Evolutionary conservation across 768 basidiomycete species (phyloP), one percentile per base, ranked within the genome.

Genomic region (Termitomyces bulborhizus): DNA sequence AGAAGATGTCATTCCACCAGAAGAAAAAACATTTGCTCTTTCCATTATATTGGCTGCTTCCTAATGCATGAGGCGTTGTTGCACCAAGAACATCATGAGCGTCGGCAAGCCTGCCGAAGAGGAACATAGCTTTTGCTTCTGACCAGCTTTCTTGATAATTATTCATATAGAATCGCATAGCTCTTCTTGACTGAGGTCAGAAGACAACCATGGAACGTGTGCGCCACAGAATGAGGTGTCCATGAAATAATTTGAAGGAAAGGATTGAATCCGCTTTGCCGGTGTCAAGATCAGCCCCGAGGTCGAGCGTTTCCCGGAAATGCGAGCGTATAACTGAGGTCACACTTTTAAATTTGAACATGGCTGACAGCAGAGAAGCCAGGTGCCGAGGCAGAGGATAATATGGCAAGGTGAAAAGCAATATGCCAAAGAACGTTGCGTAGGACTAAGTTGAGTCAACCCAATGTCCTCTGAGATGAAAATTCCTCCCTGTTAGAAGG

Each of bases 131-230:
- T 57, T 63, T 54, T 74, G 74, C 60, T 83, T 84, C 48, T 72
- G 64, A 3, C 71, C 72, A 37, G 75, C 74, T 59, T 77, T 79
- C 63, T 88, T 86, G 32, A 84, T 63, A n/a, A 81, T 63, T 79
- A 86, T 84, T 57, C 82, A 72, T 55, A 83, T 73, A 6, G 76
- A 76, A 7, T 77, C 77, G 77, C 82, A 84, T 24, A 86, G 62
- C 63, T 84, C 84, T 37, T 72, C 70, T 1, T 64, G 59, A 43
- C 79, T 57, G 27, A 63, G 57, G 29, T 54, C 59, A 3, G 50
- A 41, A 2, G 71, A 66, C 45, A 77, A 55, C 71, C 6, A 65
- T 63, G 31, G 63, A 68, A 24, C 75, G 70, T 50, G 79, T 76
- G 55, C 82, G 78, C 40, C 73, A 74, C 36, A 88, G 65, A 29